These are phyloP conservation scores for Calamus simplicifolius DNA, from an alignment of 176 grass and related monocot genomes.

Conservation along the genomic window DNA sequence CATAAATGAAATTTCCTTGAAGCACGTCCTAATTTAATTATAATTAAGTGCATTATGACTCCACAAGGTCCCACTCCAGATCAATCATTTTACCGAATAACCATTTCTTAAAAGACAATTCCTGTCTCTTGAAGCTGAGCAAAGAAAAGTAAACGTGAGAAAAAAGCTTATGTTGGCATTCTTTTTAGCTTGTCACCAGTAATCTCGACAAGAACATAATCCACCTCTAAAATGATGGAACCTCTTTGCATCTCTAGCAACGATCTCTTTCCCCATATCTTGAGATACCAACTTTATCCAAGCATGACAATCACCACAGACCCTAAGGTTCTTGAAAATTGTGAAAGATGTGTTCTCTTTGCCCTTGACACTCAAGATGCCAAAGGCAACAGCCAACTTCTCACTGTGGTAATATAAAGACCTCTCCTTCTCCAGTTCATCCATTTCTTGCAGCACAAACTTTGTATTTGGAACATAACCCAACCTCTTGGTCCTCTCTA, in stretches of 20 bases:
- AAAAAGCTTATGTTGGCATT: too few relatives aligned
- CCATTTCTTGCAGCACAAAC: conserved; percentile 24
- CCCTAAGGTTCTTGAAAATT: conserved; percentile 29
- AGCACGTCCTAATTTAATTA: too few relatives aligned
- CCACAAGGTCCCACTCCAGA: too few relatives aligned
- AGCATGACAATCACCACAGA: conserved; percentile 25
- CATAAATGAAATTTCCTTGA: too few relatives aligned
- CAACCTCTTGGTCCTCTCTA: conserved; percentile 8
- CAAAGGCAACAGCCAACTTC: conserved; percentile 26
- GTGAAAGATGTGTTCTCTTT: conserved; percentile 5
- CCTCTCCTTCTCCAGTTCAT: conserved; percentile 20
- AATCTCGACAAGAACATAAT: conserved; percentile 19
- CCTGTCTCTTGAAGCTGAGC: too few relatives aligned
- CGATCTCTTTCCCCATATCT: conserved; percentile 8
- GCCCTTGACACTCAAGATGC: not conserved
- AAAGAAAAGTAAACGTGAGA: too few relatives aligned
- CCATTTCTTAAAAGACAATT: too few relatives aligned
- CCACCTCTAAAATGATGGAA: conserved; percentile 25
- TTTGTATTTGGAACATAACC: conserved; percentile 19
- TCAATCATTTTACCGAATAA: too few relatives aligned
- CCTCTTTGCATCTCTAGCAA: conserved; percentile 27
- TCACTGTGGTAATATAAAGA: conserved; percentile 29
- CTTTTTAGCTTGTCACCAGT: conserved; percentile 3
- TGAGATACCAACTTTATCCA: conserved; percentile 20
- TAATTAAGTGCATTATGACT: too few relatives aligned